Base-by-base conservation (phyloP, 768 basidiomycete genomes). In the Coprinopsis cinerea region DNA sequence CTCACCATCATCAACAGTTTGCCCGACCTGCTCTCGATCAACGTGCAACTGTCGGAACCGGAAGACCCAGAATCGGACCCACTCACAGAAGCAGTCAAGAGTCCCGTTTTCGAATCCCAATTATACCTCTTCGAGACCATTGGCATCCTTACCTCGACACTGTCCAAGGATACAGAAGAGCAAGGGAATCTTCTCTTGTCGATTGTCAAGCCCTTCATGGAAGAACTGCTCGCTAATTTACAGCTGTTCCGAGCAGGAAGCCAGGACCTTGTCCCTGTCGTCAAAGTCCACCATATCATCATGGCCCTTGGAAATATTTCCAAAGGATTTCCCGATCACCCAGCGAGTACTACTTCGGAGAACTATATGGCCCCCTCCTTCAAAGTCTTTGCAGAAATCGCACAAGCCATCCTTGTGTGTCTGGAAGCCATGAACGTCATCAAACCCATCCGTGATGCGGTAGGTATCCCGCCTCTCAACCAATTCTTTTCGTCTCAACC, bases 311-410 rank as follows among this genome's bases (percentile, higher is more conserved):
- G 95, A 11, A 92, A 89, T 58, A 81, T 97, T 48, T 88, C 93
- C 28, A 96, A 96, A 68, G 96, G 96, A 11, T 98, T 97, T 68
- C 96, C 96, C 0, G 92, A 92, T 61, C 86, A 87, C 59, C 88
- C 90, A 36, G 80, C 77, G 14, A 76, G 81, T 1, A 68, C 83
- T 1, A 80, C 82, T n/a, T n/a, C n/a, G 0, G 75, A 78, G 57
- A 81, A 79, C 26, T 85, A 84, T 57, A 74, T 81, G 7, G 69
- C 82, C 17, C 88, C 92, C 0, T 81, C 83, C 1, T 64, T 91
- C 47, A 80, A 84, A 44, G 81, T 91, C 13, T 96, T 98, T 67
- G 76, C 79, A 52, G 82, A 89, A 63, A 81, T 90, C 59, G 88
- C 91, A 0, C 88, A 94, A 61, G 85, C 85, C 1, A 86, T 97